Percentiles rank a stretch among this genome's conserved stretches.
These are phyloP conservation scores for Exophiala oligosperma DNA, from an alignment of 2,329 filamentous ascomycete species.

Conservation along the genomic window DNA sequence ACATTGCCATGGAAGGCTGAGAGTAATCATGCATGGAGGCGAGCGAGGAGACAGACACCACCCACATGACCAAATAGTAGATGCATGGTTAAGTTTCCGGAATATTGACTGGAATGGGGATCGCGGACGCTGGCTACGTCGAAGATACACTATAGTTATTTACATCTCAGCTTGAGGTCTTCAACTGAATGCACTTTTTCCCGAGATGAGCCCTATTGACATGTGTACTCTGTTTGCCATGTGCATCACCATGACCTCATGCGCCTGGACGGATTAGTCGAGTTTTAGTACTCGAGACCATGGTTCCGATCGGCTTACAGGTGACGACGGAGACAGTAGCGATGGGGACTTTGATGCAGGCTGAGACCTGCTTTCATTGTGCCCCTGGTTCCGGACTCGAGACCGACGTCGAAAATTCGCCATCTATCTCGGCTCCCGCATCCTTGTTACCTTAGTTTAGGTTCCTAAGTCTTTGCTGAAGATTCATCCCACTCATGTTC, in stretches of 20 bases:
- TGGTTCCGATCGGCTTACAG: conserved; percentile 1
- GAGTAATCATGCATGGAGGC: not conserved
- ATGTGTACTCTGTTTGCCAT: not conserved
- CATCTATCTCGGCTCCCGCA: not conserved
- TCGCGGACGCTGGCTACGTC: too few relatives aligned
- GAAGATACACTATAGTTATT: too few relatives aligned
- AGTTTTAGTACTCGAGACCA: conserved; percentile 20
- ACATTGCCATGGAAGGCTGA: conserved; percentile 10
- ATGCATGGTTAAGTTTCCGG: too few relatives aligned
- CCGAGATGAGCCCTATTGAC: not conserved
- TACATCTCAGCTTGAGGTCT: too few relatives aligned
- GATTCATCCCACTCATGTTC: not conserved
- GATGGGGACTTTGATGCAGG: not conserved
- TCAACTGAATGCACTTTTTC: too few relatives aligned
- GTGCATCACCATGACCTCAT: too few relatives aligned
- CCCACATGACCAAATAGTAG: too few relatives aligned
- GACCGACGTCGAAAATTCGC: not conserved
- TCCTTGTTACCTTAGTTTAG: too few relatives aligned
- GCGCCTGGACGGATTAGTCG: not conserved
- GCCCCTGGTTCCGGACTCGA: not conserved
- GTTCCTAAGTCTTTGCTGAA: too few relatives aligned
- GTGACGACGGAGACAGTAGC: conserved; percentile 4
- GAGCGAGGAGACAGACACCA: too few relatives aligned
- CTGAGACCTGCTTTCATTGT: not conserved
- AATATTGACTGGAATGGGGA: too few relatives aligned